Evolutionary conservation across 768 basidiomycete species (phyloP).

Genomic region (Krasilnikovozyma curviuscula): DNA sequence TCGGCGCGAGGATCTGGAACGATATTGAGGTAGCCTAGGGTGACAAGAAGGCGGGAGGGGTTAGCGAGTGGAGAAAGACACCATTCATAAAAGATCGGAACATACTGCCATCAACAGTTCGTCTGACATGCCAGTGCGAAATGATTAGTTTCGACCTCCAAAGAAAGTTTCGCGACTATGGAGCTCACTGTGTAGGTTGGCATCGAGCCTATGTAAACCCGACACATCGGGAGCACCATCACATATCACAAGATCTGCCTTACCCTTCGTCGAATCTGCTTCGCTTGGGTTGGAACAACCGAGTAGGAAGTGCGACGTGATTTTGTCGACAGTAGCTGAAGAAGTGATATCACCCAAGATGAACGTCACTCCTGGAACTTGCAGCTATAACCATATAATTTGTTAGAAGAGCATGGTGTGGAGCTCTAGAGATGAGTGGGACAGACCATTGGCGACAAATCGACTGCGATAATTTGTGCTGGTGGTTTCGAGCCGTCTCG

Average conservation of each 20-base stretch:
- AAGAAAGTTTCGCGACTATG: too few species aligned
- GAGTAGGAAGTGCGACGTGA: slow-evolving; percentile 26
- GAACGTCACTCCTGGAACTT: slow-evolving; percentile 30
- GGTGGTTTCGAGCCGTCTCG: not conserved
- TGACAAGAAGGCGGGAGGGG: not conserved
- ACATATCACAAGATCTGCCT: slow-evolving; percentile 32
- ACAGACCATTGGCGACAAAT: slow-evolving; percentile 26
- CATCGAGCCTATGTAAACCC: slow-evolving; percentile 32
- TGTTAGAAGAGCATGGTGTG: not conserved
- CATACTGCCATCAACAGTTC: slow-evolving; percentile 30
- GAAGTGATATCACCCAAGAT: slow-evolving; percentile 32
- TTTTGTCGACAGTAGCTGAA: slow-evolving; percentile 26
- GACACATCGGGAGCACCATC: slow-evolving; percentile 34
- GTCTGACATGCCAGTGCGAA: too few species aligned
- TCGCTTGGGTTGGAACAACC: too few species aligned
- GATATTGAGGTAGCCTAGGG: slow-evolving; percentile 30
- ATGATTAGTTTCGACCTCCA: too few species aligned
- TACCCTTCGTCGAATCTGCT: slow-evolving; percentile 27
- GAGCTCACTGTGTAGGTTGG: slow-evolving; percentile 31
- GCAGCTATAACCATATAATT: not conserved
- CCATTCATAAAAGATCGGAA: not conserved
- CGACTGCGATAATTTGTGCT: slow-evolving; percentile 24
- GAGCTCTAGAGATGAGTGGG: not conserved
- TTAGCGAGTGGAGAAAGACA: not conserved
- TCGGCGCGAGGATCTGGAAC: slow-evolving; percentile 27